A percentile compares a stretch with the other conserved stretches of the same genome.
phyloP scores from a whole-genome alignment of 441 rosid genomes.

The Gossypium davidsonii region DNA sequence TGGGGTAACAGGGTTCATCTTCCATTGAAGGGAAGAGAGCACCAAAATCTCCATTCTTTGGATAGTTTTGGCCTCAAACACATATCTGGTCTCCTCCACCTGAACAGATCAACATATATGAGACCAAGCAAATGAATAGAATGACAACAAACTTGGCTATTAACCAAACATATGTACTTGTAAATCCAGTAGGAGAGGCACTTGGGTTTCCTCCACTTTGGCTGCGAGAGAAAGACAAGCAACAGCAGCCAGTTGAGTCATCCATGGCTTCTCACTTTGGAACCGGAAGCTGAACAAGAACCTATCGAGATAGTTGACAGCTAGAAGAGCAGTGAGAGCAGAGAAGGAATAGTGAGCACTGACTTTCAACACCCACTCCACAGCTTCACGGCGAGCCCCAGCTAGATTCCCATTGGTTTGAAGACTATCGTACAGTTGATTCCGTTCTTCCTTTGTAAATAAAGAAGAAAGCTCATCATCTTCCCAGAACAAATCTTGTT shows the following conservation, averaged over 20 bases:
- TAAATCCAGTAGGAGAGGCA: constrained; percentile 55
- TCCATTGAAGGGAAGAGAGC: constrained; percentile 62
- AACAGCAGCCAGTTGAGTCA: constrained; percentile 58
- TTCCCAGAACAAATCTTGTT: constrained; percentile 45
- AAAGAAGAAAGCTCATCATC: constrained; percentile 45
- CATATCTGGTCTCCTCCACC: constrained; percentile 51
- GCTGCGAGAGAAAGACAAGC: constrained; percentile 74
- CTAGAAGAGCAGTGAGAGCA: constrained; percentile 53
- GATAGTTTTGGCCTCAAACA: constrained; percentile 61
- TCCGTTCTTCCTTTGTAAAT: constrained; percentile 38
- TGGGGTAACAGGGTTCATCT: constrained; percentile 70
- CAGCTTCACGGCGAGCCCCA: constrained; percentile 41
- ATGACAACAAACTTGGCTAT: neutral
- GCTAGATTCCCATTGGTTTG: constrained; percentile 23
- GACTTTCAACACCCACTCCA: constrained; percentile 56
- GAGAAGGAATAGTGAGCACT: constrained; percentile 43
- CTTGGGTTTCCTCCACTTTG: constrained; percentile 67
- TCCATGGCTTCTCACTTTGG: constrained; percentile 58
- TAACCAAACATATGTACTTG: constrained; percentile 35
- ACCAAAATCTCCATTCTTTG: constrained; percentile 72
- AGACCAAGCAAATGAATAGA: neutral
- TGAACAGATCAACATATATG: constrained; percentile 16
- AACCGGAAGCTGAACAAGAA: constrained; percentile 37
- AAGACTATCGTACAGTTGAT: constrained; percentile 18
- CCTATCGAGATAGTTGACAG: constrained; percentile 60